A percentile compares a stretch with the other conserved stretches of the same genome.
phyloP scores from a whole-genome alignment of 1,139 yeast species.

The Sugiyamaella xylanicola region DNA sequence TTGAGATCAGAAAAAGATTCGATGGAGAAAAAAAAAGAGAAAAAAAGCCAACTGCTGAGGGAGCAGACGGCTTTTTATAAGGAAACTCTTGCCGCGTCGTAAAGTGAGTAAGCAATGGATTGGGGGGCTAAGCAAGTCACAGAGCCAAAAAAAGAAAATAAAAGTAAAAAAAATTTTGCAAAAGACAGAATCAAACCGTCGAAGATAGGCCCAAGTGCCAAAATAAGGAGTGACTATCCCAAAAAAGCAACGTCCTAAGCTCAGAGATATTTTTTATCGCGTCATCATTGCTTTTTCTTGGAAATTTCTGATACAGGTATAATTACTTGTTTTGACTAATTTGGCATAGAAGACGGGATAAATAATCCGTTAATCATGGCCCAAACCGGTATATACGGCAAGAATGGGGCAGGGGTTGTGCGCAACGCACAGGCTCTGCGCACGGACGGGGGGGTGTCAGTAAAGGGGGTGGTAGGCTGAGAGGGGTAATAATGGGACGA shows the following conservation, averaged over 20 bases:
- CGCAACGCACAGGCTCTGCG: neutral
- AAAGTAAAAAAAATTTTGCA: slow-evolving; percentile 12
- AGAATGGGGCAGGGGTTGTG: neutral
- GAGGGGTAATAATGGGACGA: neutral
- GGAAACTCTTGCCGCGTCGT: slow-evolving; percentile 10
- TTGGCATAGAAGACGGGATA: neutral
- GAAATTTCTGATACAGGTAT: neutral
- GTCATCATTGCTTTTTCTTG: neutral
- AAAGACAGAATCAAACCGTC: neutral
- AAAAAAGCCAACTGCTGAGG: neutral
- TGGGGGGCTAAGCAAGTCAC: slow-evolving; percentile 5
- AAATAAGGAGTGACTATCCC: neutral
- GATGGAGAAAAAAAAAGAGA: slow-evolving; percentile 18
- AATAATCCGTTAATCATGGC: neutral
- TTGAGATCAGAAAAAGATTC: slow-evolving; percentile 7
- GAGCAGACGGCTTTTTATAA: slow-evolving; percentile 18
- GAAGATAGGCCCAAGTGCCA: slow-evolving; percentile 6
- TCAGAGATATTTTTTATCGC: neutral
- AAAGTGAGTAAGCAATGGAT: slow-evolving; percentile 1
- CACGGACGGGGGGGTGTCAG: neutral
- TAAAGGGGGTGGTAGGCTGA: neutral
- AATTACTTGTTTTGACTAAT: slow-evolving; percentile 9
- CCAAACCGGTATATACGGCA: neutral
- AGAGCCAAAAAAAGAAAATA: neutral
- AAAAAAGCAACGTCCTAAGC: slow-evolving; percentile 1